These are phyloP conservation scores for Didymosphaeria variabile DNA, from an alignment of 2,329 filamentous ascomycete genomes.

Conservation along the genomic window DNA sequence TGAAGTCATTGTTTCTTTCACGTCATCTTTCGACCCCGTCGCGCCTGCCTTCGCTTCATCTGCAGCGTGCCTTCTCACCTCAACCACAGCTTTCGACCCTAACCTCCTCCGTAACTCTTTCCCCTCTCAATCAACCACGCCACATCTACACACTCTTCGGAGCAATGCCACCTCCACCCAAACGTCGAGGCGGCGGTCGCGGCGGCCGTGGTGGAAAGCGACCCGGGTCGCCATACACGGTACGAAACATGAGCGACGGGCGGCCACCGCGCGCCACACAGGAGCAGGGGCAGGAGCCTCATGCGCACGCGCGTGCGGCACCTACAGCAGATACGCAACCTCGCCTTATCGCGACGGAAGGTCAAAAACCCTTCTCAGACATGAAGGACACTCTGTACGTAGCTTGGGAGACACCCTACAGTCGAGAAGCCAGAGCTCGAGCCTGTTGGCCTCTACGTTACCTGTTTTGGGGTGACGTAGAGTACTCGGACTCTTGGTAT, in stretches of 20 bases:
- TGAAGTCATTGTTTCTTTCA: constrained; percentile 20
- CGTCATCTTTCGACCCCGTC: constrained; percentile 12
- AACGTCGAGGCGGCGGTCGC: constrained; percentile 12
- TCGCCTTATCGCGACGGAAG: constrained; percentile 34
- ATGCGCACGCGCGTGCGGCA: background rate
- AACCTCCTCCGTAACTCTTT: background rate
- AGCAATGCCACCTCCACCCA: constrained; percentile 11
- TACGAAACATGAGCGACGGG: constrained; percentile 14
- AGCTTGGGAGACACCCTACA: background rate
- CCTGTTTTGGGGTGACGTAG: background rate
- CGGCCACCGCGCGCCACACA: constrained; percentile 39
- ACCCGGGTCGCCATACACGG: constrained; percentile 15
- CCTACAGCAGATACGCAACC: constrained; percentile 32
- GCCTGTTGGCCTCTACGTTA: background rate
- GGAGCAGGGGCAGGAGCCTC: constrained; percentile 20
- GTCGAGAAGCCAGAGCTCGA: background rate
- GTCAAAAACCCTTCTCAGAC: constrained; percentile 36
- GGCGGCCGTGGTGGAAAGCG: constrained; percentile 17
- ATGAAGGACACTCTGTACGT: constrained; percentile 33
- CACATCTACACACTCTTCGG: constrained; percentile 6
- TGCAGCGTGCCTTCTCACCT: constrained; percentile 6
- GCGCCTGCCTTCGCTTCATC: constrained; percentile 11
- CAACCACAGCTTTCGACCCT: background rate
- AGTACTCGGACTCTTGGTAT: background rate
- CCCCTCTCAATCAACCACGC: constrained; percentile 4